phyloP scores from a whole-genome alignment of 306 rosid species.

The Cyclanthera cordifolia region DNA sequence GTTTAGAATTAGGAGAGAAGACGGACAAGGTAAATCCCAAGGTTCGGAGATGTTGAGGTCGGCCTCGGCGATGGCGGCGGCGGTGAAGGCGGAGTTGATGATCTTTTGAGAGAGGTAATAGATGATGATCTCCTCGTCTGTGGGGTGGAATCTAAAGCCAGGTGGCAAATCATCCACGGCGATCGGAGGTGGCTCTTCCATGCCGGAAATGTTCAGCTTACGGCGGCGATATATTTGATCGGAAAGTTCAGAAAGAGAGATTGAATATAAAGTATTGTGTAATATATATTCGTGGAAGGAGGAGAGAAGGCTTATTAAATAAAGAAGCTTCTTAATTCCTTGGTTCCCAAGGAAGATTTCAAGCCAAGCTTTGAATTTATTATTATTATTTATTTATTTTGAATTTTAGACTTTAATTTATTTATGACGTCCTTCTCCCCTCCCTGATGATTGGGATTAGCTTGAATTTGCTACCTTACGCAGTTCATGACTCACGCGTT shows the following conservation, averaged over 20 bases:
- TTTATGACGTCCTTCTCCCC: not conserved
- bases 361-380: not conserved
- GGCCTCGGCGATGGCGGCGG: slow-evolving; percentile 76
- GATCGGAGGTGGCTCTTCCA: not conserved
- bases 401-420: too few species aligned
- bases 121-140: slow-evolving; percentile 70
- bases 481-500: too few species aligned
- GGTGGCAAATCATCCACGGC: slow-evolving; percentile 59
- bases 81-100: slow-evolving; percentile 40
- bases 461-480: too few species aligned
- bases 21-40: slow-evolving; percentile 85
- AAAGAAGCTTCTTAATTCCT: not conserved
- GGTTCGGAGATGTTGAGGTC: slow-evolving; percentile 88
- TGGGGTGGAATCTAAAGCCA: slow-evolving; percentile 89
- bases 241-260: not conserved
- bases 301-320: not conserved
- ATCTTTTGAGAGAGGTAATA: slow-evolving; percentile 57
- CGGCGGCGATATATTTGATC: not conserved
- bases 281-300: not conserved
- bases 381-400: not conserved
- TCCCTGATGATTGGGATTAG: not conserved
- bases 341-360: slow-evolving; percentile 7
- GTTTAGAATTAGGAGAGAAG: too few species aligned
- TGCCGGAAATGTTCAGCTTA: not conserved
- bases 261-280: too few species aligned